Base-by-base conservation (phyloP, 2,329 filamentous ascomycete species). In the Botryotinia globosa region DNA sequence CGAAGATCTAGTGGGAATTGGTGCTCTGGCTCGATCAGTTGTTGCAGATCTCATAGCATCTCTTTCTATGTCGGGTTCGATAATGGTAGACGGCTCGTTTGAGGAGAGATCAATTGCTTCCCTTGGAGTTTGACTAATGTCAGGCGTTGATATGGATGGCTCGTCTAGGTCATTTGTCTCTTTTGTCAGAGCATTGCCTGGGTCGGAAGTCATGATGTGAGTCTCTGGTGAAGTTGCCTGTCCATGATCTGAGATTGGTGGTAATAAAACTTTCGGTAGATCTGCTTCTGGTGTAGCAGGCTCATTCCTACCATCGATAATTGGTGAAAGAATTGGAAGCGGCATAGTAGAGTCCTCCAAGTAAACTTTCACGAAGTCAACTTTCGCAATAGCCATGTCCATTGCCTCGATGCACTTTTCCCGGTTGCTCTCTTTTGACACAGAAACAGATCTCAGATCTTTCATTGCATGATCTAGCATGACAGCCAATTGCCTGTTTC, bases 391-490 rank as follows among this genome's bases (percentile, higher is more conserved):
- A 1, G 87, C 87, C 29, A 89, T 77, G 79, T 90, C 88, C 58
- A 91, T 85, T 8, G 84, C 83, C 75, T 90, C 85, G 12, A 86
- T 80, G 76, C 85, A 79, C 56, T 76, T 77, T 25, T 77, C 79
- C 48, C 77, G 80, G 48, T 88, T 85, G 73, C 81, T 74, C 62
- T 85, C 83, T 39, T 86, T 72, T 2, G 85, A 84, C 54, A 85
- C 83, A 54, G 90, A 89, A 67, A 90, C 83, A 1, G 85, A 83
- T 83, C 89, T 90, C 1, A 95, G 85, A 65, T 87, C 87, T 1
- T 85, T 82, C 34, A 93, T 86, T 1, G 90, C 89, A 74, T 89
- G 88, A 70, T 91, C 88, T 16, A 95, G 85, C 85, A 94, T 89
- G 44, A 84, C 82, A 1, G 91, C 90, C 29, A 95, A 81, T 73